Evolutionary conservation across 176 grass and related monocot genomes (phyloP).

Genomic region (Otatea glauca): DNA sequence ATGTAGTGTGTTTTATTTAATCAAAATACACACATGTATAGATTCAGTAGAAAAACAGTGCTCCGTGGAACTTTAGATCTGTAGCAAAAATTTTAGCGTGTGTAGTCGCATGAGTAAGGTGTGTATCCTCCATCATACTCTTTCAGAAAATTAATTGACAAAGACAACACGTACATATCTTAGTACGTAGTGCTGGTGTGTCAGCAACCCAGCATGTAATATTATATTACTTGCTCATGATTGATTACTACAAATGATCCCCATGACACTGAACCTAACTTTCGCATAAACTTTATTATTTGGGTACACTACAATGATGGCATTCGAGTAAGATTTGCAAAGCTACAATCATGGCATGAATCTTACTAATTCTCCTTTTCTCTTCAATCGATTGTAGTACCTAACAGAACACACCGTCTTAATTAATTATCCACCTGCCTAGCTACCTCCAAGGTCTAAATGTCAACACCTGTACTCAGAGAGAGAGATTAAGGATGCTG

Average conservation of each 20-base stretch:
- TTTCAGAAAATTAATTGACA: not conserved
- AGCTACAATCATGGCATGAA: constrained; percentile 37
- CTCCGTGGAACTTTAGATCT: too few species aligned
- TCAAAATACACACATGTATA: too few species aligned
- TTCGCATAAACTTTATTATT: not conserved
- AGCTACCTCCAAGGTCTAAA: not conserved
- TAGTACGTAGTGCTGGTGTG: not conserved
- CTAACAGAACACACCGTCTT: not conserved
- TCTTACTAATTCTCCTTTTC: not conserved
- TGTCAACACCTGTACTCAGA: not conserved
- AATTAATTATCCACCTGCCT: not conserved
- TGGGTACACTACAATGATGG: not conserved
- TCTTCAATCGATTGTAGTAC: not conserved
- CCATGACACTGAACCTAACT: not conserved
- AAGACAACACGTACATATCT: too few species aligned
- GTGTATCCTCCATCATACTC: too few species aligned
- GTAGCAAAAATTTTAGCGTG: too few species aligned
- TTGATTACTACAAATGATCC: not conserved
- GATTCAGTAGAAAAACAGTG: too few species aligned
- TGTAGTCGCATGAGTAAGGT: too few species aligned
- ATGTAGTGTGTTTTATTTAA: too few species aligned
- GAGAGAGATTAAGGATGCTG: not conserved
- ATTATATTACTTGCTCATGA: constrained; percentile 21
- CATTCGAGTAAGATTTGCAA: constrained; percentile 46
- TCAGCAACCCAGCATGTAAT: not conserved